phyloP scores from a whole-genome alignment of 1,284 basidiomycete species.

The Malassezia vespertilionis region DNA sequence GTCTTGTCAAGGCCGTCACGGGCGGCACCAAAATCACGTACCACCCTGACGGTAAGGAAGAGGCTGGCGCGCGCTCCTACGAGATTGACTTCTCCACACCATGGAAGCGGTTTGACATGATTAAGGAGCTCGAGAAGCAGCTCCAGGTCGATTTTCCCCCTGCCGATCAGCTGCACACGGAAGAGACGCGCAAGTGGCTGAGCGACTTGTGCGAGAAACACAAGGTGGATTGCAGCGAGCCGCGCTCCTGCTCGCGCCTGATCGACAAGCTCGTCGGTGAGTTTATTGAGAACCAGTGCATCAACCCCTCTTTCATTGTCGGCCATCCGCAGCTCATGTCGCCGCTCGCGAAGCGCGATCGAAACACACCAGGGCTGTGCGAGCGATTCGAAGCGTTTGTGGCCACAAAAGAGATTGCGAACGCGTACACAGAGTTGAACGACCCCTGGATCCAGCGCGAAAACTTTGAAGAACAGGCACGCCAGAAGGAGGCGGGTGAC shows the following conservation, averaged over 20 bases:
- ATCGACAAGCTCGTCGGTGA: conserved; percentile 97
- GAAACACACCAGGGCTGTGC: conserved; percentile 60
- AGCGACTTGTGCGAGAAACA: conserved; percentile 68
- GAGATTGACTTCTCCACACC: conserved; percentile 81
- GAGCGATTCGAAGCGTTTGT: conserved; percentile 98
- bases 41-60: conserved; percentile 84
- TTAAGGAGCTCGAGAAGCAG: conserved; percentile 83
- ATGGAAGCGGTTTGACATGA: conserved; percentile 99
- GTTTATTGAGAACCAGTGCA: conserved; percentile 90
- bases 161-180: conserved; percentile 77
- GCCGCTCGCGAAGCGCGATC: conserved; percentile 61
- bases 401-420: conserved; percentile 82
- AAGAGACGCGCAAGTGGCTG: conserved; percentile 79
- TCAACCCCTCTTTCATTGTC: conserved; percentile 87
- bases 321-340: conserved; percentile 99
- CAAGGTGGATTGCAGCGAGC: conserved; percentile 93
- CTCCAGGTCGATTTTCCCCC: conserved; percentile 82
- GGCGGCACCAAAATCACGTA: conserved; percentile 74
- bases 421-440: conserved; percentile 69
- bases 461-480: conserved; percentile 81
- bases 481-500: conserved; percentile 91
- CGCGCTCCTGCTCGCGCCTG: conserved; percentile 84
- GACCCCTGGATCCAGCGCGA: conserved; percentile 65
- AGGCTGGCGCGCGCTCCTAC: conserved; percentile 55
- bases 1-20: conserved; percentile 78